Evolutionary conservation across 805 yeast species (phyloP).

Genomic region (Nematodospora valgi): DNA sequence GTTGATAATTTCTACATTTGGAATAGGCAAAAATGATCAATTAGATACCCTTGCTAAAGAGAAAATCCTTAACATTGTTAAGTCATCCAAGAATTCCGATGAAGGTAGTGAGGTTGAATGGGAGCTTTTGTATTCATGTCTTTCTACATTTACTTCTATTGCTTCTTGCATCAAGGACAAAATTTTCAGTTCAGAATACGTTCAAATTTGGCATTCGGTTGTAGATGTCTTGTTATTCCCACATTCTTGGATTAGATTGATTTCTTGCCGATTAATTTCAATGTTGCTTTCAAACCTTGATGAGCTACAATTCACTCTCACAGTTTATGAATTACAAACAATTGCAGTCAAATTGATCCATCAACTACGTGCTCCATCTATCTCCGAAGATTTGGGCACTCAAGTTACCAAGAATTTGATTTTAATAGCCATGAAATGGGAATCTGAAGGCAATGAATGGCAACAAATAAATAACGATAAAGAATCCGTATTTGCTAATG

Average conservation of each 20-base stretch:
- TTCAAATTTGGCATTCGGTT: slow-evolving; percentile 48
- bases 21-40: slow-evolving; percentile 31
- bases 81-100: slow-evolving; percentile 30
- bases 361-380: slow-evolving; percentile 77
- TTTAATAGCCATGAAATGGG: slow-evolving; percentile 61
- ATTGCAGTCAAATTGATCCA: slow-evolving; percentile 67
- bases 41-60: slow-evolving; percentile 39
- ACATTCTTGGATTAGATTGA: slow-evolving; percentile 85
- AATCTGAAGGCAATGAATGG: slow-evolving; percentile 36
- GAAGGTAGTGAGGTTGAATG: slow-evolving; percentile 50
- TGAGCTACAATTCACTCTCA: slow-evolving; percentile 28
- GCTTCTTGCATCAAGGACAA: slow-evolving; percentile 34
- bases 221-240: slow-evolving; percentile 68
- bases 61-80: slow-evolving; percentile 22
- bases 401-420: slow-evolving; percentile 68
- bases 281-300: slow-evolving; percentile 43
- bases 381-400: slow-evolving; percentile 59
- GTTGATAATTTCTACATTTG: slow-evolving; percentile 50
- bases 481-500: slow-evolving; percentile 33
- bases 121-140: slow-evolving; percentile 72
- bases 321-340: slow-evolving; percentile 54
- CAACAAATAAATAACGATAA: slow-evolving; percentile 19
- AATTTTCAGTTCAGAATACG: slow-evolving; percentile 26
- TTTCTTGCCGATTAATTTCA: slow-evolving; percentile 59
- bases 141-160: slow-evolving; percentile 48